Conservation (phyloP, 257 asterid genomes). For the Haberlea rhodopensis region DNA sequence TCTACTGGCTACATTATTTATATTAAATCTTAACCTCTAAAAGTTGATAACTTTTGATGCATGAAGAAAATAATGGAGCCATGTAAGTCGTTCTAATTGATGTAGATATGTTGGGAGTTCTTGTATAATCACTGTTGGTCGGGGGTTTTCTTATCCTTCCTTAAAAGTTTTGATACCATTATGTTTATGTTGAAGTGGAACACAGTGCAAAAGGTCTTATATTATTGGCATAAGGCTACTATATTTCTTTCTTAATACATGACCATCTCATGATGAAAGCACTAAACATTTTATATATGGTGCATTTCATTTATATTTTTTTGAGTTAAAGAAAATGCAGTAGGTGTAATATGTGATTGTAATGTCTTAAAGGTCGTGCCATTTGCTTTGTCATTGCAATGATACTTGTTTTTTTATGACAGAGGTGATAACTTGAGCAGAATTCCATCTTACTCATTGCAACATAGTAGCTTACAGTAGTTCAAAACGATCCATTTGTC, state of each 20-base stretch:
- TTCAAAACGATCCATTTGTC: slow-evolving; percentile 97
- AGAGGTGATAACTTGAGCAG: slow-evolving; percentile 99
- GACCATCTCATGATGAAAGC: slow-evolving; percentile 3
- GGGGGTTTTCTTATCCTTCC: no score
- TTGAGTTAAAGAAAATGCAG: slow-evolving; percentile 7
- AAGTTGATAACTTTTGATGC: not conserved
- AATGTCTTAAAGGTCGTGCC: no score
- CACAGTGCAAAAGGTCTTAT: not conserved
- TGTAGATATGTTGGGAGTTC: no score
- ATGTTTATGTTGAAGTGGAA: slow-evolving; percentile 4
- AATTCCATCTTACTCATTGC: slow-evolving; percentile 97
- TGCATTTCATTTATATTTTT: no score
- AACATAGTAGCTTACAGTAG: slow-evolving; percentile 95
- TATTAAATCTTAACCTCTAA: slow-evolving; percentile 6
- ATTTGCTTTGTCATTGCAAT: no score
- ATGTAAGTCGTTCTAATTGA: not conserved
- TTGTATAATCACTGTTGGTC: no score
- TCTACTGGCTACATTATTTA: slow-evolving; percentile 4
- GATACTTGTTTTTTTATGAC: slow-evolving; percentile 39
- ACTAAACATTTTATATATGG: not conserved
- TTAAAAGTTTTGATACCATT: not conserved
- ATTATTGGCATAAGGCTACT: slow-evolving; percentile 2
- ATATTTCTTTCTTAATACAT: slow-evolving; percentile 1
- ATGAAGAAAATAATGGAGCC: not conserved
- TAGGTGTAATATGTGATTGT: no score